These are phyloP conservation scores for Immersiella caudata DNA, from an alignment of 495 filamentous ascomycete genomes.

Conservation along the genomic window DNA sequence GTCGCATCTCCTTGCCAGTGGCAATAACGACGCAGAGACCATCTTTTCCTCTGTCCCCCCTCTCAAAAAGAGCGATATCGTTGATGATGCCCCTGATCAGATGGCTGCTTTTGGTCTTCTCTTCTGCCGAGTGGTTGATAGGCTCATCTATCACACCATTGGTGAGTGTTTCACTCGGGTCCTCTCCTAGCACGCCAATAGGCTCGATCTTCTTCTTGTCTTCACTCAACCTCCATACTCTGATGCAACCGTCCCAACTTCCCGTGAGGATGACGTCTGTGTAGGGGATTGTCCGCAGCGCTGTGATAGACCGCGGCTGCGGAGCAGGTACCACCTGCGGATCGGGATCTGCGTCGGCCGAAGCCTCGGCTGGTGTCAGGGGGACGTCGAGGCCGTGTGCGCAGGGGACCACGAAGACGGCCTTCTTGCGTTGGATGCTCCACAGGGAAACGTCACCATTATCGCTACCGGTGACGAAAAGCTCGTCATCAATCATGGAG, in stretches of 20 bases:
- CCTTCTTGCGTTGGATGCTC: conserved; percentile 92
- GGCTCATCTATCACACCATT: conserved; percentile 18
- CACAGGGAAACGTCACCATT: conserved; percentile 86
- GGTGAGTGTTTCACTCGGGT: conserved; percentile 3
- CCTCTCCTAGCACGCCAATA: conserved; percentile 65
- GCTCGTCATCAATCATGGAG: conserved; percentile 83
- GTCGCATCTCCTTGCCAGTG: conserved; percentile 80
- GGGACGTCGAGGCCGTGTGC: conserved; percentile 83
- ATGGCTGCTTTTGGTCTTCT: conserved; percentile 17
- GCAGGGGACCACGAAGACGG: conserved; percentile 74
- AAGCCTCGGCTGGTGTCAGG: conserved; percentile 63
- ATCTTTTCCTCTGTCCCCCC: conserved; percentile 67
- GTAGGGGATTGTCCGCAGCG: conserved; percentile 79
- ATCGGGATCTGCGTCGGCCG: conserved; percentile 66
- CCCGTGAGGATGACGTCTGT: conserved; percentile 86
- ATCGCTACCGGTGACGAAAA: conserved; percentile 91
- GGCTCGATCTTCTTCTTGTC: conserved; percentile 80
- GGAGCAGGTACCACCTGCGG: conserved; percentile 59
- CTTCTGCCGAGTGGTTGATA: neutral
- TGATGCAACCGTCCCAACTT: conserved; percentile 88
- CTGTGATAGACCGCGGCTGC: conserved; percentile 87
- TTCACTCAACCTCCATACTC: conserved; percentile 80
- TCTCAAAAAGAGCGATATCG: conserved; percentile 81
- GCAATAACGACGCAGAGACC: conserved; percentile 80
- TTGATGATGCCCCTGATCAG: conserved; percentile 77